Conservation (phyloP, 2,329 filamentous ascomycete genomes). For the Ascochyta fabae region DNA sequence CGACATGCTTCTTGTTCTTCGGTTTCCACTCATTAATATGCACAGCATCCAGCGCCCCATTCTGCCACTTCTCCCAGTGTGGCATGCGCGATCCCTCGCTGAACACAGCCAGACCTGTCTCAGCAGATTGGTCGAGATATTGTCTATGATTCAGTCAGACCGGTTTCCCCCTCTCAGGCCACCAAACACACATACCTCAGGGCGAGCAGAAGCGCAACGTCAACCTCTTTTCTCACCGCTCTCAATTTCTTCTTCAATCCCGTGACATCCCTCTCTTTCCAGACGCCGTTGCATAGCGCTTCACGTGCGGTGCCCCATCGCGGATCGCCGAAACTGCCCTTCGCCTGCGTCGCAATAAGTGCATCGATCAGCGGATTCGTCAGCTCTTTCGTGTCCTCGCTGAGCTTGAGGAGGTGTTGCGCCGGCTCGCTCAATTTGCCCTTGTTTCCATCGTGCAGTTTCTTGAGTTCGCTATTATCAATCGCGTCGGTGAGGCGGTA, state of each 20-base stretch:
- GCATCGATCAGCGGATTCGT: conserved; percentile 29
- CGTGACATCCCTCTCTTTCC: conserved; percentile 40
- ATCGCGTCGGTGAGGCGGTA: conserved; percentile 31
- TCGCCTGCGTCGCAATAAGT: conserved; percentile 27
- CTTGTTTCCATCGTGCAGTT: conserved; percentile 25
- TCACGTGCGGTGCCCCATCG: conserved; percentile 32
- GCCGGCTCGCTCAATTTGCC: conserved; percentile 36
- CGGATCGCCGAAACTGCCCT: conserved; percentile 28
- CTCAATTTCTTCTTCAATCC: conserved; percentile 34
- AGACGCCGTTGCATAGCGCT: conserved; percentile 44
- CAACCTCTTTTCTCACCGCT: conserved; percentile 31
- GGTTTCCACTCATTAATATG: conserved; percentile 36
- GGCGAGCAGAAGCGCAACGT: conserved; percentile 34
- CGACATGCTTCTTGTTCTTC: conserved; percentile 38
- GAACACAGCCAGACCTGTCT: conserved; percentile 35
- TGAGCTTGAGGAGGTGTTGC: conserved; percentile 34
- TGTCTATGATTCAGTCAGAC: conserved; percentile 20
- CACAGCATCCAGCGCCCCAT: conserved; percentile 33
- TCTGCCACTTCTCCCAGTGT: conserved; percentile 39
- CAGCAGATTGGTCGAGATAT: conserved; percentile 39
- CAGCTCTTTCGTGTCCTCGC: conserved; percentile 31
- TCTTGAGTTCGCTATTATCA: conserved; percentile 28
- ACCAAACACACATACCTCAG: conserved; percentile 23
- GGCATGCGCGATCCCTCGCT: conserved; percentile 22
- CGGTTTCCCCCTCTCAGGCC: background rate